Base-by-base conservation (phyloP, 176 grass and related monocot species). In the Aegilops sharonensis region DNA sequence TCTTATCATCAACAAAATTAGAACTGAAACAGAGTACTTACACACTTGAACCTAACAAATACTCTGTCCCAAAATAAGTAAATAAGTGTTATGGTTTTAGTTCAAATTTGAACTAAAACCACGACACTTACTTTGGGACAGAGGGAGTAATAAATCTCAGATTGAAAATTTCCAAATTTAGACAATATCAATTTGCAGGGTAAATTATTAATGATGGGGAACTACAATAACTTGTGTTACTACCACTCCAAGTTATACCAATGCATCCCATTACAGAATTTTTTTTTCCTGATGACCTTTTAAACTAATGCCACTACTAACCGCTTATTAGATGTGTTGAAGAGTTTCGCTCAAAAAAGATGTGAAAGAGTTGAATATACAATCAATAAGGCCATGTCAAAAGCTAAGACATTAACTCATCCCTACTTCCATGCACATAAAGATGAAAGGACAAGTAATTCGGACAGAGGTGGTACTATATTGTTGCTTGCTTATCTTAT, bases 401-500 rank as follows among this genome's bases (percentile, higher is more conserved):
- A 82, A n/a, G 12, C n/a, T 25, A 57, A 63, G 66, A 9, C n/a
- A 37, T 24, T 42, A 78, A 78, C 14, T 23, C 82, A 5, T 68
- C 18, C 8, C 13, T 54, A 56, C 10, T 23, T 67, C 8, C 3
- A 27, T 25, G 14, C 60, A 2, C 24, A 74, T 31, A 10, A 71
- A 73, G 39, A 11, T 57, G 13, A 20, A 67, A 63, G 6, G 9
- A 72, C 81, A 83, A 83, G 2, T 64, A 50, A 24, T 24, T 34
- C 40, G 31, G 36, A 50, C 20, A 24, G 4, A 77, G 4, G 50
- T 84, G 3, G 42, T 67, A 52, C 29, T 67, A 35, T 24, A 37
- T 35, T 63, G 15, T 77, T 79, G 18, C 35, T 42, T 32, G 42
- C 62, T 56, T 62, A 79, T 77, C 29, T 79, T 86, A 42, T 79